These are phyloP conservation scores for Candida montana DNA, from an alignment of 805 yeast species.

Conservation along the genomic window DNA sequence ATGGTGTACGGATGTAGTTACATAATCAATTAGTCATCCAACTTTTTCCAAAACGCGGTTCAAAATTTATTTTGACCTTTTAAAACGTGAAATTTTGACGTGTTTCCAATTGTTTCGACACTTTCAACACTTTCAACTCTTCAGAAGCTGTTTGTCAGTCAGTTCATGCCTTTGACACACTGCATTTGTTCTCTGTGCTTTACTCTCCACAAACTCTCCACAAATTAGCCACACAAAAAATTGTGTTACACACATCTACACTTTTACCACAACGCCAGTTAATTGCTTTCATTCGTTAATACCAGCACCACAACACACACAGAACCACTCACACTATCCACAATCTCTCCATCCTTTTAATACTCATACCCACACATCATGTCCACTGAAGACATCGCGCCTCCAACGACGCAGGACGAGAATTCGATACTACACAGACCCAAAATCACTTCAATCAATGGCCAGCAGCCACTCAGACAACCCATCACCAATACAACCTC, in stretches of 20 bases:
- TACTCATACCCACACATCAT: conserved; percentile 4
- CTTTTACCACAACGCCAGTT: not conserved
- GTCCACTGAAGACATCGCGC: conserved; percentile 9
- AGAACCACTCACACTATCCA: too few relatives aligned
- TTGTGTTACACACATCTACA: not conserved
- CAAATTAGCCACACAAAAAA: too few relatives aligned
- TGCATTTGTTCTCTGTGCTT: too few relatives aligned
- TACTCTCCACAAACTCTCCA: too few relatives aligned
- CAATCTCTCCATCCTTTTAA: not conserved
- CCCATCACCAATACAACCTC: conserved; percentile 1
- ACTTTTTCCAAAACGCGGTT: not conserved
- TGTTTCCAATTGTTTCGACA: too few relatives aligned
- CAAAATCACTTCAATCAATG: conserved; percentile 3
- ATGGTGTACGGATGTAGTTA: not conserved
- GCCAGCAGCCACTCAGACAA: not conserved
- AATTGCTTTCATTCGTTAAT: conserved; percentile 2
- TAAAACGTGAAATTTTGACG: too few relatives aligned
- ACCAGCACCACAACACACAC: too few relatives aligned
- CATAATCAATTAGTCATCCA: not conserved
- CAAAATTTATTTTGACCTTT: not conserved
- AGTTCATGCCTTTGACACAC: too few relatives aligned
- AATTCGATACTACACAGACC: conserved; percentile 15
- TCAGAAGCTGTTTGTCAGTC: too few relatives aligned
- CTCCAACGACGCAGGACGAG: conserved; percentile 17
- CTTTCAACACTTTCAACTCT: too few relatives aligned